Percentiles rank a stretch among this genome's conserved stretches.
These are phyloP conservation scores for Rhodofomes roseus DNA, from an alignment of 1,284 basidiomycete genomes.

Conservation along the genomic window DNA sequence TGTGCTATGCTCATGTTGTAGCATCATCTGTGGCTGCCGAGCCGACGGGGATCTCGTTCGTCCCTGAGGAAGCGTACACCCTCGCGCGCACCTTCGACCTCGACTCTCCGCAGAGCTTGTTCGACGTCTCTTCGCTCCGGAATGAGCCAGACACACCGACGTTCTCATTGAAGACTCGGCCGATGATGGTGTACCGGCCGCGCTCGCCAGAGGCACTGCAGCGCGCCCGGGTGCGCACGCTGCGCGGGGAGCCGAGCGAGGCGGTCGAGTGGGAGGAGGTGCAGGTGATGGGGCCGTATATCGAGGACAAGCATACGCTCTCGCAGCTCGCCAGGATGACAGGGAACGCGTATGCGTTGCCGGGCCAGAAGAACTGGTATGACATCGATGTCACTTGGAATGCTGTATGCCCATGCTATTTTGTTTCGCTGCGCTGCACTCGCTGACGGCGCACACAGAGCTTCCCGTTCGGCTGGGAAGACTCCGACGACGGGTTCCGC, in stretches of 20 bases:
- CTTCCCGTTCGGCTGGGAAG: constrained; percentile 91
- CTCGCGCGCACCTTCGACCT: background rate
- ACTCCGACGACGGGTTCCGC: constrained; percentile 77
- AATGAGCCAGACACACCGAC: constrained; percentile 2
- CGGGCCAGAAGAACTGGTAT: constrained; percentile 76
- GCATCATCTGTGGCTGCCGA: background rate
- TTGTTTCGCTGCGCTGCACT: background rate
- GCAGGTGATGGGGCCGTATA: constrained; percentile 61
- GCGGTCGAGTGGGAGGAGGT: constrained; percentile 56
- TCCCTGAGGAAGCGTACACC: constrained; percentile 8
- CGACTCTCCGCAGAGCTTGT: background rate
- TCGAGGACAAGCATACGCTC: constrained; percentile 80
- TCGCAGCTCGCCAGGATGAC: constrained; percentile 87
- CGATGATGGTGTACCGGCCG: constrained; percentile 60
- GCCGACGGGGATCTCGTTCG: constrained; percentile 5
- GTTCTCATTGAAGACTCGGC: constrained; percentile 42
- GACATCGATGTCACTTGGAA: constrained; percentile 78
- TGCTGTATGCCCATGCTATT: constrained; percentile 28
- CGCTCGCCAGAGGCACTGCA: constrained; percentile 47
- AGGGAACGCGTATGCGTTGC: constrained; percentile 83
- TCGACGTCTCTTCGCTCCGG: constrained; percentile 3
- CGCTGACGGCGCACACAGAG: constrained; percentile 41
- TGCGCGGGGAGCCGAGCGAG: constrained; percentile 40
- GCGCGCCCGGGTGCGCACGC: constrained; percentile 48
- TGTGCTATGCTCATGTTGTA: background rate